Conservation (phyloP, 805 yeast species). For the Lachancea dasiensis region DNA sequence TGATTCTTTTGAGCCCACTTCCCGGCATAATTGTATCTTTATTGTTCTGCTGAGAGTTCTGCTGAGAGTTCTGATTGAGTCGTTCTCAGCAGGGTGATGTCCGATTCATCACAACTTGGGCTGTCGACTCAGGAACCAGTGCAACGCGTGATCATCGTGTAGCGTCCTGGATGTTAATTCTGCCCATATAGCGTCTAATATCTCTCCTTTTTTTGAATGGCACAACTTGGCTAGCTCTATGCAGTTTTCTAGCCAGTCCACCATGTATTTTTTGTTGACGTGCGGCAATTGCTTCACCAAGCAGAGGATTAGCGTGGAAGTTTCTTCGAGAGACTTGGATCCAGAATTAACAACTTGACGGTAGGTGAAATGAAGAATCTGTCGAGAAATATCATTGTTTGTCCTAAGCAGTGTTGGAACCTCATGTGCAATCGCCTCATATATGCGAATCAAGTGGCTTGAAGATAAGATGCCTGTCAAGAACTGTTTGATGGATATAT, state of each 20-base stretch:
- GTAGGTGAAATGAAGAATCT: constrained; percentile 20
- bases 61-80: no score
- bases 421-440: constrained; percentile 14
- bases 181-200: constrained; percentile 19
- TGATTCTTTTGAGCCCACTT: no score
- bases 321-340: constrained; percentile 8
- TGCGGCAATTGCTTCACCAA: constrained; percentile 20
- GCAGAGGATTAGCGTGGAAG: constrained; percentile 18
- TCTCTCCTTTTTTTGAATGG: constrained; percentile 8
- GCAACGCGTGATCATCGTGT: constrained; percentile 19
- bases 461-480: constrained; percentile 12
- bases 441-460: constrained; percentile 20
- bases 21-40: no score
- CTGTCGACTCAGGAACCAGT: constrained; percentile 26
- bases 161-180: constrained; percentile 14
- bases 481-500: constrained; percentile 16
- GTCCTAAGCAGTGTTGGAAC: constrained; percentile 9
- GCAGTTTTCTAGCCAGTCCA: constrained; percentile 25
- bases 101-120: constrained; percentile 3
- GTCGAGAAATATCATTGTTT: constrained; percentile 17
- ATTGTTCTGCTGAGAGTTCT: no score
- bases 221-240: constrained; percentile 14
- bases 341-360: constrained; percentile 14
- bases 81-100: no score
- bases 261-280: constrained; percentile 10